A percentile compares a stretch with the other conserved stretches of the same genome.
phyloP scores from a whole-genome alignment of 2,329 filamentous ascomycete species.

The Xylaria polymorpha region DNA sequence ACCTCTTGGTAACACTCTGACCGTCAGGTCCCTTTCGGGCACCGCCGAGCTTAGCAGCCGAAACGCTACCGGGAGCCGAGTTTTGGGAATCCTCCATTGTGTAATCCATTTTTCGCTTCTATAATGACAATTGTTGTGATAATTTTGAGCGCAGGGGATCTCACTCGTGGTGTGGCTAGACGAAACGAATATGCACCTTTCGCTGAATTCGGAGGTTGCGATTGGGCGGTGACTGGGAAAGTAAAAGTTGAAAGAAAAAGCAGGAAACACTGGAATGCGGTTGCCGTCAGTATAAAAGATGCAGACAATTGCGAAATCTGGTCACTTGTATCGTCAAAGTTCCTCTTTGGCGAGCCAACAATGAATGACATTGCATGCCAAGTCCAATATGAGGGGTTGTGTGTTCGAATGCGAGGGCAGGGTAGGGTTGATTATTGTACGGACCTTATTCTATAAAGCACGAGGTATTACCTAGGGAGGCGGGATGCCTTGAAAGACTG shows the following conservation, averaged over 20 bases:
- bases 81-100: slow-evolving; percentile 74
- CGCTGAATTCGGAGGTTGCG: slow-evolving; percentile 35
- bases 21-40: slow-evolving; percentile 71
- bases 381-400: slow-evolving; percentile 16
- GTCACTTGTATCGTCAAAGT: slow-evolving; percentile 15
- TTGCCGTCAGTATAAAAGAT: slow-evolving; percentile 42
- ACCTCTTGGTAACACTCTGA: slow-evolving; percentile 84
- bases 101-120: slow-evolving; percentile 60
- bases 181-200: slow-evolving; percentile 28
- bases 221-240: slow-evolving; percentile 29
- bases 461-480: slow-evolving; percentile 17
- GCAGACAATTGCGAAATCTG: slow-evolving; percentile 18
- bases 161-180: not conserved
- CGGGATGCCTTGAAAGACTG: slow-evolving; percentile 4
- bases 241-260: slow-evolving; percentile 36
- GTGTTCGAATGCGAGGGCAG: slow-evolving; percentile 6
- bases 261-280: slow-evolving; percentile 43
- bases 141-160: not conserved
- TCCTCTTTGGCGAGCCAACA: slow-evolving; percentile 3
- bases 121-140: not conserved
- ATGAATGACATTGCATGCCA: not conserved
- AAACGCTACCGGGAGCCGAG: slow-evolving; percentile 70
- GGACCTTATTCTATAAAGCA: slow-evolving; percentile 30
- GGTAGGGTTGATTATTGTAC: slow-evolving; percentile 21
- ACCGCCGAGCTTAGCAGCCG: slow-evolving; percentile 70